Evolutionary conservation across 768 basidiomycete genomes (phyloP).

Genomic region (Terana coerulea): DNA sequence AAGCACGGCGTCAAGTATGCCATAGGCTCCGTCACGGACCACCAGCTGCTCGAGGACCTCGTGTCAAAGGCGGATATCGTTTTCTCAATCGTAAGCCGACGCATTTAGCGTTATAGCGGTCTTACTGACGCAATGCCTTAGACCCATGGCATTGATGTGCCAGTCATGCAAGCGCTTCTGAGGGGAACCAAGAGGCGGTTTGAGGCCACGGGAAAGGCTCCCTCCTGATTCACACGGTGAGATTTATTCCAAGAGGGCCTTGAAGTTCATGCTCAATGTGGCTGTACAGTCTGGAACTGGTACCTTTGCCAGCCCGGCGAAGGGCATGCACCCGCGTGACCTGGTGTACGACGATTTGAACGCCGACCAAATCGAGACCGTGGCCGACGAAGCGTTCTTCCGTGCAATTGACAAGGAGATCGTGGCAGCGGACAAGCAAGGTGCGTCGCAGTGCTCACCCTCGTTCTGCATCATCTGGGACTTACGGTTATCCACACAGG

Average conservation of each 20-base stretch:
- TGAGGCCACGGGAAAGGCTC: conserved; percentile 37
- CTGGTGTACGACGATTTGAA: conserved; percentile 47
- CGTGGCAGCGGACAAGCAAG: conserved; percentile 44
- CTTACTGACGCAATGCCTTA: conserved; percentile 14
- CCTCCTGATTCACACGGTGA: conserved; percentile 55
- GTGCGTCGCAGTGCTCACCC: conserved; percentile 24
- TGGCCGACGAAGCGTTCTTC: conserved; percentile 42
- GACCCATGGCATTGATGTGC: conserved; percentile 45
- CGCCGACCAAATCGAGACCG: conserved; percentile 36
- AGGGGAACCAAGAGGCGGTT: conserved; percentile 47
- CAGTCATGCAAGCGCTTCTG: conserved; percentile 43
- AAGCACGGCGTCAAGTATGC: conserved; percentile 19
- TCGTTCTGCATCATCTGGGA: conserved; percentile 11
- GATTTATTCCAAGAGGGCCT: background rate
- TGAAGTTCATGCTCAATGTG: background rate
- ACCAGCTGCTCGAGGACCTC: conserved; percentile 32
- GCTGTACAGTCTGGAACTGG: conserved; percentile 19
- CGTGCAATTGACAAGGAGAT: conserved; percentile 46
- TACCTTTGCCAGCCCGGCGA: conserved; percentile 33
- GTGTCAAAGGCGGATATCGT: conserved; percentile 42
- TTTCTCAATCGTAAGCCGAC: conserved; percentile 12
- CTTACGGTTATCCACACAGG: conserved; percentile 45
- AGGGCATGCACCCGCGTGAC: conserved; percentile 34
- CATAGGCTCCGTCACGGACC: conserved; percentile 28
- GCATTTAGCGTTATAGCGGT: background rate